phyloP scores from a whole-genome alignment of 2,329 filamentous ascomycete genomes.

The Colletotrichum filicis region DNA sequence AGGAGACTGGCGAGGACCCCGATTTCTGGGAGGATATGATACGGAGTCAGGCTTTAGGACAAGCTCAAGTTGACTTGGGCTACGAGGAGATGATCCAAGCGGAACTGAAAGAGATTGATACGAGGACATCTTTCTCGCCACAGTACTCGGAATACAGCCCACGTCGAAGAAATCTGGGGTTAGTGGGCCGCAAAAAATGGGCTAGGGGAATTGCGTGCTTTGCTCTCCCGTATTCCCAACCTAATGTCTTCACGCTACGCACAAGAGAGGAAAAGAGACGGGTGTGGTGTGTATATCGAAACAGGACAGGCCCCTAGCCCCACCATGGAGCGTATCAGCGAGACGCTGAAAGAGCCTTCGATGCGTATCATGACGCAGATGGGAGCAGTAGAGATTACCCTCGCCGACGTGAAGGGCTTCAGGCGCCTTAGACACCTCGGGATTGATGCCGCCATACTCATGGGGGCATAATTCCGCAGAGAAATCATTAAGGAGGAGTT shows the following conservation, averaged over 20 bases:
- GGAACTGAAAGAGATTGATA: background rate
- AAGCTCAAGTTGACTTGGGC: background rate
- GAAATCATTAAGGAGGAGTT: background rate
- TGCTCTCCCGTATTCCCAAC: background rate
- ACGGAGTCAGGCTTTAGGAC: background rate
- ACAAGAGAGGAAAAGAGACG: background rate
- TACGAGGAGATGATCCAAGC: background rate
- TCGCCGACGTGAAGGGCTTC: background rate
- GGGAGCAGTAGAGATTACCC: background rate
- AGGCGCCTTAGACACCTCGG: background rate
- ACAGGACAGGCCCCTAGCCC: too few relatives aligned
- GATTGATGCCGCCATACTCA: background rate
- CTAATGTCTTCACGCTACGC: background rate
- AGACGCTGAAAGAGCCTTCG: background rate
- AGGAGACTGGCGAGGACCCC: background rate
- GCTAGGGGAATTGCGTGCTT: background rate
- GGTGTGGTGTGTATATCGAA: background rate
- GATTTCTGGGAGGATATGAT: background rate
- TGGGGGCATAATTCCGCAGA: background rate
- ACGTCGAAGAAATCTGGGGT: background rate
- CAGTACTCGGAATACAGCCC: background rate
- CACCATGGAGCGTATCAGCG: background rate
- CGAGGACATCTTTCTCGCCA: background rate
- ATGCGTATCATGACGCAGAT: background rate
- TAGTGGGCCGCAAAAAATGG: background rate